Percentiles rank a stretch among this genome's conserved stretches.
Conservation (phyloP, 495 filamentous ascomycete genomes). For the Neurospora sp. region DNA sequence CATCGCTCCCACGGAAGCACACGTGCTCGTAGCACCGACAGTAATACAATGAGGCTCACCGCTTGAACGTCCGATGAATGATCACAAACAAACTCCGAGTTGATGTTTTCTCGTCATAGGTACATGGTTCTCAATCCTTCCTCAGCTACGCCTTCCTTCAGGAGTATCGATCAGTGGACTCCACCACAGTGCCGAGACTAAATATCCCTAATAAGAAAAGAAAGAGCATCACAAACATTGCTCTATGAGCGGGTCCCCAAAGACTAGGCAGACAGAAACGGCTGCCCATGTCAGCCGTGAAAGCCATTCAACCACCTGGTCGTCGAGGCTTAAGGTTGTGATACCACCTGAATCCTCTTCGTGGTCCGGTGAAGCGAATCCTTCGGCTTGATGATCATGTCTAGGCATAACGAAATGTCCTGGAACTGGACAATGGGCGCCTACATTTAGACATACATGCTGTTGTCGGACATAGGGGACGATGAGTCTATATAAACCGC, state of each 20-base stretch:
- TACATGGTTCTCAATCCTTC: not conserved
- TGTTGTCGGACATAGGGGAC: not conserved
- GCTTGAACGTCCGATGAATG: not conserved
- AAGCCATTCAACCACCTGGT: not conserved
- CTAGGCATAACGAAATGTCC: not conserved
- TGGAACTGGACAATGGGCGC: not conserved
- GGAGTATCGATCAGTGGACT: not conserved
- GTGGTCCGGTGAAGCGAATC: not conserved
- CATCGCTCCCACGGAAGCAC: not conserved
- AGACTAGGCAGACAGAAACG: not conserved
- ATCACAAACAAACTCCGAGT: not conserved
- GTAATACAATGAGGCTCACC: not conserved
- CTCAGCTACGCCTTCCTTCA: not conserved
- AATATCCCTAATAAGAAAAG: not conserved
- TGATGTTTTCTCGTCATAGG: not conserved
- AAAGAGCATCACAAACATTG: too few species aligned
- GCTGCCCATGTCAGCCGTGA: not conserved
- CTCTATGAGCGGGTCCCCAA: not conserved
- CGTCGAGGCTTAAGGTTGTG: not conserved
- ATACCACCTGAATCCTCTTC: not conserved
- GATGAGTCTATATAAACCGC: not conserved
- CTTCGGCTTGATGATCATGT: not conserved
- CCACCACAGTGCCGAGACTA: not conserved
- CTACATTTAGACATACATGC: not conserved
- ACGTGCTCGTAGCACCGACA: not conserved